These are phyloP conservation scores for Trametopsis cervina DNA, from an alignment of 768 basidiomycete genomes.

Conservation along the genomic window DNA sequence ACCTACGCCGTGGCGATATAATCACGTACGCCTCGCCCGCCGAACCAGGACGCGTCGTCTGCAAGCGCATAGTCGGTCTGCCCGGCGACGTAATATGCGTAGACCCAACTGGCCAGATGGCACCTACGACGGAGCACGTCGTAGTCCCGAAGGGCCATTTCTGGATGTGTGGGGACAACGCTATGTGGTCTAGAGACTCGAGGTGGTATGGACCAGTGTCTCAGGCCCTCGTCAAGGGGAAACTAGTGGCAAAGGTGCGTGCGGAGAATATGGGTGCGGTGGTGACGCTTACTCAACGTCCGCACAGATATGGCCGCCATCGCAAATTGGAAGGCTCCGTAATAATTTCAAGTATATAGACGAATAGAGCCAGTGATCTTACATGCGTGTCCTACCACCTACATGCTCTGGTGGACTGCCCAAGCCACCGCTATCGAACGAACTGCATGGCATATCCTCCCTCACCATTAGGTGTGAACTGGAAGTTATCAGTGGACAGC, in stretches of 20 bases:
- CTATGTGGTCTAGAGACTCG: slow-evolving; percentile 78
- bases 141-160: slow-evolving; percentile 79
- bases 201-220: slow-evolving; percentile 91
- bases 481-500: slow-evolving; percentile 93
- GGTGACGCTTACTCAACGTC: neutral
- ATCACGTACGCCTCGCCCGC: slow-evolving; percentile 66
- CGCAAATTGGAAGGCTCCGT: slow-evolving; percentile 21
- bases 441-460: slow-evolving; percentile 98
- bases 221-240: slow-evolving; percentile 66
- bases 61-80: slow-evolving; percentile 86
- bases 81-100: slow-evolving; percentile 87
- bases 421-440: slow-evolving; percentile 35
- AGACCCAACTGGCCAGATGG: slow-evolving; percentile 68
- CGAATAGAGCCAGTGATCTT: slow-evolving; percentile 6
- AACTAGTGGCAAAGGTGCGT: slow-evolving; percentile 57
- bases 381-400: neutral
- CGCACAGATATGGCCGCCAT: slow-evolving; percentile 23
- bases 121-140: slow-evolving; percentile 66
- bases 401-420: neutral
- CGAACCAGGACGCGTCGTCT: slow-evolving; percentile 59
- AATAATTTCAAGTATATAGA: slow-evolving; percentile 25
- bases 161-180: slow-evolving; percentile 91
- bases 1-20: slow-evolving; percentile 68
- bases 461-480: slow-evolving; percentile 88
- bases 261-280: neutral